Evolutionary conservation across 2,329 filamentous ascomycete species (phyloP).

Genomic region (Penicillium sp.): DNA sequence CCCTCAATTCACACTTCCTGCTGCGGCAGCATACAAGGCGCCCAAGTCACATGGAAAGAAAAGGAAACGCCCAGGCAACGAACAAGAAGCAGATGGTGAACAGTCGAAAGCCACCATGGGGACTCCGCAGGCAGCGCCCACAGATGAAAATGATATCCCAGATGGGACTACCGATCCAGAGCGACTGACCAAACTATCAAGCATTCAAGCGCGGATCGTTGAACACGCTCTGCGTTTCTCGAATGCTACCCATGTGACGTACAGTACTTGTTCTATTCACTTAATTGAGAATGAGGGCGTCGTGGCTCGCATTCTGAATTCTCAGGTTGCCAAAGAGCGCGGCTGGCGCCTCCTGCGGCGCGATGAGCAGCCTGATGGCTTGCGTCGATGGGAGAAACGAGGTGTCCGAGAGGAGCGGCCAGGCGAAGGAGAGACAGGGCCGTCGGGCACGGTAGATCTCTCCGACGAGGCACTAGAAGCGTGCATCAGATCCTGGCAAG

Average conservation of each 20-base stretch:
- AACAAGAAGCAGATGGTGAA: slow-evolving; percentile 4
- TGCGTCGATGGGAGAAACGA: slow-evolving; percentile 71
- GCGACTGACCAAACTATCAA: slow-evolving; percentile 69
- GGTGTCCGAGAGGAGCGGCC: slow-evolving; percentile 51
- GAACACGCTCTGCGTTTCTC: slow-evolving; percentile 83
- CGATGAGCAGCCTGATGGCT: slow-evolving; percentile 69
- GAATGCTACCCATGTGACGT: slow-evolving; percentile 71
- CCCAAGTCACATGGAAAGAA: slow-evolving; percentile 37
- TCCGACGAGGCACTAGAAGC: slow-evolving; percentile 59
- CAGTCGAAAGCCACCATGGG: slow-evolving; percentile 8
- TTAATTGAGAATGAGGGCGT: slow-evolving; percentile 85
- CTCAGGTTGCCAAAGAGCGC: slow-evolving; percentile 60
- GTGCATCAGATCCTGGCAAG: slow-evolving; percentile 79
- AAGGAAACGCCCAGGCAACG: slow-evolving; percentile 39
- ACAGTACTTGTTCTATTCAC: slow-evolving; percentile 91
- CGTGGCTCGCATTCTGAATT: slow-evolving; percentile 67
- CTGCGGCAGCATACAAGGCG: slow-evolving; percentile 17
- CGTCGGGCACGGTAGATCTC: slow-evolving; percentile 27
- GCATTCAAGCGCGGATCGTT: slow-evolving; percentile 78
- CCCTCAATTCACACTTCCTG: slow-evolving; percentile 64
- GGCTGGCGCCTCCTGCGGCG: slow-evolving; percentile 78
- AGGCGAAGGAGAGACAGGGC: slow-evolving; percentile 3
- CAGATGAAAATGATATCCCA: slow-evolving; percentile 38
- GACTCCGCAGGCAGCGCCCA: slow-evolving; percentile 18
- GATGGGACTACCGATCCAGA: slow-evolving; percentile 54